Evolutionary conservation across 441 rosid genomes (phyloP), one percentile per base, ranked within the genome.

Genomic region (Pelargonium myrrhifolium): DNA sequence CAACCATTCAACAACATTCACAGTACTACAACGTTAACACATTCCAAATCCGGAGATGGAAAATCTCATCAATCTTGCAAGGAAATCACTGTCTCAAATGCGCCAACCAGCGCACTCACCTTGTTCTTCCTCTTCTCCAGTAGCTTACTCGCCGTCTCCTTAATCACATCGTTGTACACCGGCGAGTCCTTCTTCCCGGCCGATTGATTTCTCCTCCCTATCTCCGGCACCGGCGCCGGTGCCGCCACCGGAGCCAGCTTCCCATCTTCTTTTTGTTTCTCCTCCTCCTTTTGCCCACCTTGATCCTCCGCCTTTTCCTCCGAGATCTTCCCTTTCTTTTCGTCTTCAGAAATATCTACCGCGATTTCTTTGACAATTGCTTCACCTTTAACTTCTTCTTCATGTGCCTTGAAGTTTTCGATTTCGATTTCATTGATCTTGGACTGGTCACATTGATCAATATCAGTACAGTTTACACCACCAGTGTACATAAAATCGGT

Each of bases 21-120:
- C 26, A 24, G 26, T 24, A 24, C 26, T 1, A 24, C n/a, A n/a
- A n/a, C n/a, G n/a, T n/a, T n/a, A n/a, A 24, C 26, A 24, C 26
- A 24, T 24, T 24, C 26, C 1, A 24, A 24, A 24, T 2, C 2
- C 26, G 2, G 26, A 24, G 26, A 24, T 24, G 26, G 26, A 24
- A 24, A 24, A 24, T 1, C 26, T 24, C 26, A 24, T 45, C 51
- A 45, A 62, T 84, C 82, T 39, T 80, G 84, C 72, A 80, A 80
- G 66, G 86, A 81, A 56, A 81, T 83, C 40, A 85, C 80, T 59
- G 82, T 66, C 73, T 87, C 92, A 64, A 87, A 87, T 68, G 87
- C 89, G 58, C 85, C 86, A 35, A 83, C 84, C 77, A 87, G 79
- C 43, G 87, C 87, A 72, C 78, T 82, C 28, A 87, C 92, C 76